Conservation (phyloP, 345 rosid genomes). For the Aurinia saxatilis region DNA sequence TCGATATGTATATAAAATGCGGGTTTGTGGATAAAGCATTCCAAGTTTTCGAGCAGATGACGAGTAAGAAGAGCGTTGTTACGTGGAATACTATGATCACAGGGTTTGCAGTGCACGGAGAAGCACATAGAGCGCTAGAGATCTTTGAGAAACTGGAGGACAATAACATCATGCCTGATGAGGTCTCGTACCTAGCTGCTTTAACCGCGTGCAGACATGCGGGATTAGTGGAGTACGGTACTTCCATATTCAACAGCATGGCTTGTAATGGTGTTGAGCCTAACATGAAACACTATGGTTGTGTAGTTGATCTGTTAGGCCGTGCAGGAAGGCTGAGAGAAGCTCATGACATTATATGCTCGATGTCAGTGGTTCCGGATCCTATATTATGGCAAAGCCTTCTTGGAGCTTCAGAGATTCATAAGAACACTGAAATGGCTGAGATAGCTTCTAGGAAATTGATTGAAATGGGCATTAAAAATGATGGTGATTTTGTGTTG, state of each 20-base stretch:
- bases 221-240: conserved; percentile 73
- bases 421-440: conserved; percentile 64
- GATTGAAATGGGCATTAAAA: conserved; percentile 64
- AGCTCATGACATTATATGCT: conserved; percentile 55
- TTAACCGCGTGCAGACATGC: conserved; percentile 77
- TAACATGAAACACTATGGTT: conserved; percentile 74
- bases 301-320: conserved; percentile 72
- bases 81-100: conserved; percentile 92
- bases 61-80: conserved; percentile 41
- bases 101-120: conserved; percentile 81
- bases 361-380: conserved; percentile 60
- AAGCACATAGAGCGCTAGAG: conserved; percentile 53
- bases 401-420: conserved; percentile 71
- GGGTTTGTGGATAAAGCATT: conserved; percentile 68
- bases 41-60: conserved; percentile 46
- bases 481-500: conserved; percentile 72
- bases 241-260: conserved; percentile 52
- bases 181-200: conserved; percentile 55
- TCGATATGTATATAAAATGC: conserved; percentile 83
- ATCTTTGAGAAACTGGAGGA: conserved; percentile 48
- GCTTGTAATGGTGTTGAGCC: conserved; percentile 38
- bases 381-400: conserved; percentile 78
- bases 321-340: conserved; percentile 68
- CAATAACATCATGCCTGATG: conserved; percentile 47
- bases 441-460: conserved; percentile 58